A percentile compares a stretch with the other conserved stretches of the same genome.
phyloP scores from a whole-genome alignment of 441 rosid genomes.

The Aquilaria agallochum region DNA sequence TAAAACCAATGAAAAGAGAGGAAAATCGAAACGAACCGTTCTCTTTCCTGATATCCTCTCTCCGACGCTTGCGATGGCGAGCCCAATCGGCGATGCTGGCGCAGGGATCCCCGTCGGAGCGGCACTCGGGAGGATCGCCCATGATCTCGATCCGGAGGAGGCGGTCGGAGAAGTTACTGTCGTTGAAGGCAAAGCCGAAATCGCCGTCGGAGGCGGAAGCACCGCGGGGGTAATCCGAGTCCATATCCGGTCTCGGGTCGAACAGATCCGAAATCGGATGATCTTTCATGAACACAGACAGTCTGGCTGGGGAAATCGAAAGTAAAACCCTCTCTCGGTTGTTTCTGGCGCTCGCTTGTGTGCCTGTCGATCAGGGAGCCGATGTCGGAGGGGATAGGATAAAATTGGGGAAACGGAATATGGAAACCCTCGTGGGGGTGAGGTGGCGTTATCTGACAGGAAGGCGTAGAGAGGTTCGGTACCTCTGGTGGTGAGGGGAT shows the following conservation, averaged over 20 bases:
- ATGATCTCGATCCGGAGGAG: constrained; percentile 49
- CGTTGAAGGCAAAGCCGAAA: constrained; percentile 60
- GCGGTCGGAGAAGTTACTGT: constrained; percentile 55
- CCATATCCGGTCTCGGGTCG: constrained; percentile 43
- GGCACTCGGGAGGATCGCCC: constrained; percentile 27
- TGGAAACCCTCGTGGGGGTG: too few species aligned
- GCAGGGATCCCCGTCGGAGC: constrained; percentile 32
- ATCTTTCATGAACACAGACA: too few species aligned
- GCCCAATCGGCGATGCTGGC: constrained; percentile 46
- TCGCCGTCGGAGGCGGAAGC: constrained; percentile 18
- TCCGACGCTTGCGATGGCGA: constrained; percentile 41
- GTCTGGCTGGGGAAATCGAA: not conserved
- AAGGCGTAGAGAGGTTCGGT: too few species aligned
- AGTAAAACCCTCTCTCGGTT: too few species aligned
- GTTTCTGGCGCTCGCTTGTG: too few species aligned
- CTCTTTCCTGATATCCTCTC: constrained; percentile 39
- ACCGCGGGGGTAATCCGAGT: constrained; percentile 30
- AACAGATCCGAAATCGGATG: constrained; percentile 36
- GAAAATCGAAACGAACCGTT: constrained; percentile 21
- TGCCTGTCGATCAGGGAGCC: too few species aligned
- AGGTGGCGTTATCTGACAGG: too few species aligned
- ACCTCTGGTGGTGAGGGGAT: too few species aligned
- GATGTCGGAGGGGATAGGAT: too few species aligned
- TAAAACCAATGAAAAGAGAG: not conserved
- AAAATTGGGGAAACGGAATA: too few species aligned